Evolutionary conservation across 345 rosid genomes (phyloP), one percentile per base, ranked within the genome.

Genomic region (Toxicodendron radicans): DNA sequence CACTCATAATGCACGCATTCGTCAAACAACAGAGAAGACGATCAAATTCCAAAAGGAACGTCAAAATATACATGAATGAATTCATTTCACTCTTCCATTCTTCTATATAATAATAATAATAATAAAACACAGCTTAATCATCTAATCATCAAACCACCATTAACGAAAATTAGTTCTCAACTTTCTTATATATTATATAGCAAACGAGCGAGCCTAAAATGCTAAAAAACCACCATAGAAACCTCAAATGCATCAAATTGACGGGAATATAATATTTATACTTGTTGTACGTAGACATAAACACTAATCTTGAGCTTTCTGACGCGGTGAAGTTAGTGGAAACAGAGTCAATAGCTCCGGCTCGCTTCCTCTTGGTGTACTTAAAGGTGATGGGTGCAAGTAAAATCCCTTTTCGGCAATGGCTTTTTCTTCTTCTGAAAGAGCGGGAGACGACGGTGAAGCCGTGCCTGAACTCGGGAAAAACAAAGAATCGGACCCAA

Each of bases 351-450:
- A 30, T 4, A 80, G 83, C 73, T 77, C 80, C 60, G 78, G 72
- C 5, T 77, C 70, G 72, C 20, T 73, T 21, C 80, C 78, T 69
- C 78, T 76, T 0, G 78, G 78, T 0, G 83, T 80, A 52, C 24
- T 76, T 73, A 72, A 68, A 7, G 83, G 74, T 7, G 83, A 79
- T 3, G 82, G 82, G 16, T 79, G 82, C 61, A 79, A 80, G 74
- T 68, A 80, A 76, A 80, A 80, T 2, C 83, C 77, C 76, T 76
- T 80, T 57, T 73, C 80, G 0, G 78, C 75, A 33, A 80, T 80
- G 0, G 83, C 80, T 24, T 78, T 79, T 49, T 83, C 82, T 66
- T 85, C 86, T 73, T 79, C 82, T 0, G 72, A 73, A 21, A 65
- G 74, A 46, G 71, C 71, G 4, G 83, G 80, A 7, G 88, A 76